These are phyloP conservation scores for Ustilago sp. DNA, from an alignment of 1,284 basidiomycete genomes.

Conservation along the genomic window DNA sequence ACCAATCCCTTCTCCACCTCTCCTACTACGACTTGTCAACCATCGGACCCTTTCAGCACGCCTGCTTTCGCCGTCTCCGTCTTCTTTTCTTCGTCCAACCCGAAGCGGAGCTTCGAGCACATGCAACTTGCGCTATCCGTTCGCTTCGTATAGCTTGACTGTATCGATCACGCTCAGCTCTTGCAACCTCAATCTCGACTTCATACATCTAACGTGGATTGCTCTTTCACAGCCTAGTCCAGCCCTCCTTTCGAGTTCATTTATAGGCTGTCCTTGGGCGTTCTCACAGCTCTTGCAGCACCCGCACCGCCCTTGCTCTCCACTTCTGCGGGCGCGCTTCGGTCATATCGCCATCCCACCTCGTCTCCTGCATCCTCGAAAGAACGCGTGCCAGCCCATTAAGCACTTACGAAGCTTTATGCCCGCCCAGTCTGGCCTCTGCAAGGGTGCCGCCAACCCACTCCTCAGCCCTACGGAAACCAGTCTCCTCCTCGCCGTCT, in stretches of 20 bases:
- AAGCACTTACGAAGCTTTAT: neutral
- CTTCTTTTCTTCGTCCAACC: neutral
- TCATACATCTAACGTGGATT: neutral
- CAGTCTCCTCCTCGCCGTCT: neutral
- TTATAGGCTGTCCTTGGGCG: neutral
- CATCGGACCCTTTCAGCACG: neutral
- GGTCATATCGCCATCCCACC: neutral
- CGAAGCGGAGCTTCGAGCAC: too few relatives aligned
- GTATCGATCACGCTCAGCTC: neutral
- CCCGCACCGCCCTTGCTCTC: neutral
- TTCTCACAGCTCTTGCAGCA: neutral
- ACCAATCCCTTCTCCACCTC: neutral
- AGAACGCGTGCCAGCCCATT: neutral
- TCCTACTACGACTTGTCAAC: neutral
- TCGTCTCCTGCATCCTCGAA: neutral
- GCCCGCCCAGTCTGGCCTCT: neutral
- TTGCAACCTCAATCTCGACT: neutral
- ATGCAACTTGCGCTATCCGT: too few relatives aligned
- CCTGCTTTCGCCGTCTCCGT: neutral
- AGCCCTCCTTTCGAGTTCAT: neutral
- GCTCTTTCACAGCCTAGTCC: neutral
- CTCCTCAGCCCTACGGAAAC: neutral
- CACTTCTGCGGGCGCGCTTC: neutral
- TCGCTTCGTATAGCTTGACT: neutral
- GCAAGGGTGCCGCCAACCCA: constrained; percentile 1